Percentiles rank a stretch among this genome's conserved stretches.
Conservation (phyloP, 2,329 filamentous ascomycete genomes). For the Paracorniculantispora psalliotae region DNA sequence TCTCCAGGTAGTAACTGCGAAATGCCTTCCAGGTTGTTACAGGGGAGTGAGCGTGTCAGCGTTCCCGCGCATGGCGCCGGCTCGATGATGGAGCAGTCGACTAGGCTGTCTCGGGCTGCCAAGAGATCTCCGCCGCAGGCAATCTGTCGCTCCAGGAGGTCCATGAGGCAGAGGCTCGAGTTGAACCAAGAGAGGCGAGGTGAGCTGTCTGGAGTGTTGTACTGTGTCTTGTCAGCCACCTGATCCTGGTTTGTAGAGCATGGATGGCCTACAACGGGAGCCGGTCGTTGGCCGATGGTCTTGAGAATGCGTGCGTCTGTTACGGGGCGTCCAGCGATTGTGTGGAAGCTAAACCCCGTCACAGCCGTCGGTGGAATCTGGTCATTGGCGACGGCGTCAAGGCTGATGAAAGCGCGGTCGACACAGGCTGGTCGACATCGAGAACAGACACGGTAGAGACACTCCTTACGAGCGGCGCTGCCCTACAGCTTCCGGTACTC, state of each 20-base stretch:
- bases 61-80: neutral
- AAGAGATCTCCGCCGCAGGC: neutral
- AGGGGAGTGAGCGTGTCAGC: slow-evolving; percentile 1
- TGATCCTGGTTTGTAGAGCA: neutral
- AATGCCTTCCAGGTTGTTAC: slow-evolving; percentile 3
- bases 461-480: slow-evolving; percentile 35
- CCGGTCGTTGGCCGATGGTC: slow-evolving; percentile 35
- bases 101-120: neutral
- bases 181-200: slow-evolving; percentile 6
- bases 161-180: slow-evolving; percentile 11
- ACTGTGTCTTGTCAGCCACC: neutral
- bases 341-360: slow-evolving; percentile 49
- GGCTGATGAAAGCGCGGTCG: slow-evolving; percentile 43
- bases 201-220: neutral
- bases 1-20: neutral
- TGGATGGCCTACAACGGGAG: slow-evolving; percentile 30
- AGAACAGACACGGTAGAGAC: slow-evolving; percentile 47
- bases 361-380: slow-evolving; percentile 46
- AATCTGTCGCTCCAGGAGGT: slow-evolving; percentile 13
- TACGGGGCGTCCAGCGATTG: slow-evolving; percentile 38
- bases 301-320: slow-evolving; percentile 33
- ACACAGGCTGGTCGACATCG: slow-evolving; percentile 40
- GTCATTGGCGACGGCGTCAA: slow-evolving; percentile 45
- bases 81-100: slow-evolving; percentile 1
- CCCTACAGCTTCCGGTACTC: slow-evolving; percentile 35